These are phyloP conservation scores for Odontarrhena argentea DNA, from an alignment of 345 rosid species.

Conservation along the genomic window DNA sequence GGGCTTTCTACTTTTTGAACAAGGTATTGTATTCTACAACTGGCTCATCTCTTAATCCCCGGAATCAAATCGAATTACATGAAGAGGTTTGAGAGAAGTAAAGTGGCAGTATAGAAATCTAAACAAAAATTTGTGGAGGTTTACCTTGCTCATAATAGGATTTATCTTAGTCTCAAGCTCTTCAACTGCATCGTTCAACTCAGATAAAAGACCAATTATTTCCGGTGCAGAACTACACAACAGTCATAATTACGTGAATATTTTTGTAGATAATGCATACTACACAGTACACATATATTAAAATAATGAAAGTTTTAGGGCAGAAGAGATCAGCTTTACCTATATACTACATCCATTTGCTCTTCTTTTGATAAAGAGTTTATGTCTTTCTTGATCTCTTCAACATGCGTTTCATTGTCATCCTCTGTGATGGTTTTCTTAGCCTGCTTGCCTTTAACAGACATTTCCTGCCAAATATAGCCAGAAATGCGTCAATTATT, in stretches of 20 bases:
- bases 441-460: constrained; percentile 44
- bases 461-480: constrained; percentile 56
- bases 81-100: background rate
- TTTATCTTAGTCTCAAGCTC: constrained; percentile 72
- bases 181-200: constrained; percentile 67
- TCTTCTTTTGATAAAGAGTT: constrained; percentile 79
- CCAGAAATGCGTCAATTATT: constrained; percentile 23
- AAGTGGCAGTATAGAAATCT: background rate
- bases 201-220: constrained; percentile 79
- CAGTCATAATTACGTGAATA: constrained; percentile 20
- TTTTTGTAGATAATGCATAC: background rate
- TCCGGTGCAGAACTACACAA: constrained; percentile 89
- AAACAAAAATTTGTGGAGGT: constrained; percentile 8
- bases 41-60: too few species aligned
- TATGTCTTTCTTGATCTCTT: constrained; percentile 69
- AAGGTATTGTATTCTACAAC: too few species aligned
- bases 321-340: constrained; percentile 46
- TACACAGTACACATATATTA: background rate
- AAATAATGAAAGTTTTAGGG: background rate
- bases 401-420: constrained; percentile 43
- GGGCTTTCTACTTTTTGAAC: too few species aligned
- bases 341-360: constrained; percentile 81
- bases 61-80: too few species aligned
- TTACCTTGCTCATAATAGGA: constrained; percentile 73
- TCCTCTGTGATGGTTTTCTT: constrained; percentile 35